Conservation (phyloP, 1,284 basidiomycete species). For the Cutaneotrichosporon spelunceum region DNA sequence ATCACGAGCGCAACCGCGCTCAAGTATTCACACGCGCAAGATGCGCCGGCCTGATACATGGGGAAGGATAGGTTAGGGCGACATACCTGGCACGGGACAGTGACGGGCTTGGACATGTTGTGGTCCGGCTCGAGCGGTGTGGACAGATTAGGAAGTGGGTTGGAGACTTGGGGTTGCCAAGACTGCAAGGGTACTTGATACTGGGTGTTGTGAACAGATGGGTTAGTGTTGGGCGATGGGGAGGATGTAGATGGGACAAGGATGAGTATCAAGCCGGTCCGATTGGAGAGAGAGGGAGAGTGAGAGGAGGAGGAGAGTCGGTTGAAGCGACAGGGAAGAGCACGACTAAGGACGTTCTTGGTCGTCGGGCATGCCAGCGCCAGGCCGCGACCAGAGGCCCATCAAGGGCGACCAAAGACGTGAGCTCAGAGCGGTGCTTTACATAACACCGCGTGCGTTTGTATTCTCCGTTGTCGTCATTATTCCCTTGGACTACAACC, state of each 20-base stretch:
- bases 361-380: background rate
- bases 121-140: background rate
- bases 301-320: background rate
- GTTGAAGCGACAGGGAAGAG: background rate
- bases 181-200: background rate
- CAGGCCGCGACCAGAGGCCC: too few species aligned
- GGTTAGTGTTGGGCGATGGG: background rate
- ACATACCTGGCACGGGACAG: constrained; percentile 64
- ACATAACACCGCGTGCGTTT: background rate
- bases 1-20: background rate
- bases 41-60: background rate
- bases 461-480: background rate
- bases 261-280: background rate
- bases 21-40: background rate
- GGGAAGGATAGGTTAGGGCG: background rate
- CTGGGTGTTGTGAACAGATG: background rate
- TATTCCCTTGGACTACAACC: background rate
- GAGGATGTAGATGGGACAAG: background rate
- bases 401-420: background rate
- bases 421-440: background rate
- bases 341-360: too few species aligned
- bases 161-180: background rate
- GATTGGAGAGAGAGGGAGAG: background rate
- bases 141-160: background rate
- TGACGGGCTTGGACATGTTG: constrained; percentile 39